Evolutionary conservation across 2,329 filamentous ascomycete genomes (phyloP).

Genomic region (Passalora sequoiae): DNA sequence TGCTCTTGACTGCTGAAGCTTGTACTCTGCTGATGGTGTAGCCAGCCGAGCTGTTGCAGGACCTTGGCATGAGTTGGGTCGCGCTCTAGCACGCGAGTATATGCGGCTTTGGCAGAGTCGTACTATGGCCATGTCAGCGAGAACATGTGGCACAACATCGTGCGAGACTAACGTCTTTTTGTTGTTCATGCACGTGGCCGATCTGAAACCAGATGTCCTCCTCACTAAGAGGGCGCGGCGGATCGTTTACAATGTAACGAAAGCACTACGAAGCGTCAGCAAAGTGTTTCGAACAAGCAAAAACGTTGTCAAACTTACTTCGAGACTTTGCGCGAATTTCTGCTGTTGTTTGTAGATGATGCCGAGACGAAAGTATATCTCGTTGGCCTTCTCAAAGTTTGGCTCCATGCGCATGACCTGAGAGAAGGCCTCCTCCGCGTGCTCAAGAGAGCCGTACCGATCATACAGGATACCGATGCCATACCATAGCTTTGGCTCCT

Average conservation of each 20-base stretch:
- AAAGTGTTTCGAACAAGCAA: slow-evolving; percentile 1
- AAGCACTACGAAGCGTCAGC: slow-evolving; percentile 66
- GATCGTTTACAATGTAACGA: slow-evolving; percentile 92
- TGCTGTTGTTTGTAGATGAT: slow-evolving; percentile 99
- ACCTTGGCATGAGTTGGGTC: slow-evolving; percentile 98
- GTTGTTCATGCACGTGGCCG: slow-evolving; percentile 95
- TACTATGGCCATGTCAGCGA: slow-evolving; percentile 56
- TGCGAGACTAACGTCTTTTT: slow-evolving; percentile 76
- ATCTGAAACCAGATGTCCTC: slow-evolving; percentile 99
- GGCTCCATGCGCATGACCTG: slow-evolving; percentile 99
- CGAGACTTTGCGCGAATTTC: slow-evolving; percentile 85
- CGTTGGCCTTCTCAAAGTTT: slow-evolving; percentile 96
- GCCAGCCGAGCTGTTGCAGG: slow-evolving; percentile 92
- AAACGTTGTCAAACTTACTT: slow-evolving; percentile 52
- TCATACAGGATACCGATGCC: slow-evolving; percentile 97
- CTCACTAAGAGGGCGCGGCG: slow-evolving; percentile 85
- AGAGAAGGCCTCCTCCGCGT: slow-evolving; percentile 95
- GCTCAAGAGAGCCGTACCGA: slow-evolving; percentile 89
- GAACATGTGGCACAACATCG: not conserved
- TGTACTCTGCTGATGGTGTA: slow-evolving; percentile 92
- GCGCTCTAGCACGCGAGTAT: slow-evolving; percentile 85
- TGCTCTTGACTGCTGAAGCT: slow-evolving; percentile 89
- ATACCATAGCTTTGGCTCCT: slow-evolving; percentile 98
- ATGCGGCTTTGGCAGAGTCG: slow-evolving; percentile 85
- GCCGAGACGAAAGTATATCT: slow-evolving; percentile 97